Evolutionary conservation across 2,329 filamentous ascomycete genomes (phyloP).

Genomic region (Tolypocladium tundrense): DNA sequence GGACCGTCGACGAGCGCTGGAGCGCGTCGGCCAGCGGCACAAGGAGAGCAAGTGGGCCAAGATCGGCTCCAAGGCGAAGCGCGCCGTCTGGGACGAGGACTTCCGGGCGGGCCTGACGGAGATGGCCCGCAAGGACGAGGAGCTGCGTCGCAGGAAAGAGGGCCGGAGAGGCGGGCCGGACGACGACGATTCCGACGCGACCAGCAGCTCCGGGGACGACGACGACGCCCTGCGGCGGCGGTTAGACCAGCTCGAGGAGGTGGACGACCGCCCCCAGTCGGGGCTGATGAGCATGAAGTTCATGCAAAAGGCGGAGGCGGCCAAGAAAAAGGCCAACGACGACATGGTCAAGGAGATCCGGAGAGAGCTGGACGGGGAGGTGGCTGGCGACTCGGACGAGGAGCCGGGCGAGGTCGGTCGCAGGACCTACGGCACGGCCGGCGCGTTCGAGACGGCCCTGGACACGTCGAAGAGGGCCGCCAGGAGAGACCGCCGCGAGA

Average conservation of each 20-base stretch:
- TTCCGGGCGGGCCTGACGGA: slow-evolving; percentile 69
- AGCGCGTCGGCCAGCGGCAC: slow-evolving; percentile 77
- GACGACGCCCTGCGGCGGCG: slow-evolving; percentile 40
- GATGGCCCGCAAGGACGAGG: slow-evolving; percentile 73
- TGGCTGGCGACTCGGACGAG: slow-evolving; percentile 39
- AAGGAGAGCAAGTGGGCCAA: slow-evolving; percentile 90
- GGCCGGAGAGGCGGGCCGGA: slow-evolving; percentile 45
- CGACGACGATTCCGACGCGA: slow-evolving; percentile 42
- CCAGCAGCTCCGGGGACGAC: slow-evolving; percentile 45
- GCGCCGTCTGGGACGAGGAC: slow-evolving; percentile 81
- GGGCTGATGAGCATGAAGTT: slow-evolving; percentile 81
- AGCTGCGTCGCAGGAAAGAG: slow-evolving; percentile 68
- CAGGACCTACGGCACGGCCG: slow-evolving; percentile 50
- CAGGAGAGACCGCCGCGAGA: slow-evolving; percentile 17
- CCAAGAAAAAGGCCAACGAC: slow-evolving; percentile 70
- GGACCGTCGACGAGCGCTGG: slow-evolving; percentile 69
- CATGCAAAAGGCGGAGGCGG: slow-evolving; percentile 81
- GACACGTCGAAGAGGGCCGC: slow-evolving; percentile 17
- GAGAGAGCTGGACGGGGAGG: slow-evolving; percentile 58
- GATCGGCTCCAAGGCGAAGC: slow-evolving; percentile 65
- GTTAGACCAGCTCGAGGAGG: slow-evolving; percentile 30
- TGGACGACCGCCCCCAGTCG: slow-evolving; percentile 46
- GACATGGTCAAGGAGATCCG: slow-evolving; percentile 60
- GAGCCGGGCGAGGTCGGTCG: slow-evolving; percentile 55
- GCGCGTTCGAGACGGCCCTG: slow-evolving; percentile 19